Base-by-base conservation (phyloP, 2,329 filamentous ascomycete genomes). In the Pseudopithomyces maydicus region DNA sequence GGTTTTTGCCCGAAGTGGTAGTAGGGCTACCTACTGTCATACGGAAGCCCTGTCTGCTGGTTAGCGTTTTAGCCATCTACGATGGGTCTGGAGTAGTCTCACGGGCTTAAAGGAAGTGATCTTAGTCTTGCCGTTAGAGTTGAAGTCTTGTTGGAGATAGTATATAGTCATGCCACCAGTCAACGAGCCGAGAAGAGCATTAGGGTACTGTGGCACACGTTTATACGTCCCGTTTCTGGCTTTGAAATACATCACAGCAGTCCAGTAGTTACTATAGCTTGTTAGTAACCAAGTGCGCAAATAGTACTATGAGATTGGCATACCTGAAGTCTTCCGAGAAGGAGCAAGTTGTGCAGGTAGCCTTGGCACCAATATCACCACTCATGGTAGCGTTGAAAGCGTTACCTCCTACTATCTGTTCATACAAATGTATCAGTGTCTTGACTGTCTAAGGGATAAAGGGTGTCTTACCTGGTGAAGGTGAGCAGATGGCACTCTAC, bases 121-220 rank as follows among this genome's bases (percentile, higher is more conserved):
- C 47, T 69, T 69, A 17, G 67, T 54, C 41, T 68, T 69, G n/a
- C 67, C 66, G 33, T 72, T 71, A 19, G 71, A 74, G 61, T 69
- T 74, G 64, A 79, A 78, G 51, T 73, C 72, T 44, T 71, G 57
- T 61, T 72, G 68, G 0, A 65, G 70, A 43, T 71, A 70, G 54
- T 72, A 72, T 46, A 72, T 59, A 7, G 69, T 72, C 69, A 71
- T 70, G 11, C 69, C 69, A 41, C 68, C 68, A 41, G 68, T 70
- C 50, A 71, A 69, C 10, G 66, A 63, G 17, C 63, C 64, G 5
- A 65, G 62, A 11, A 65, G 33, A 1, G 65, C 64, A 41, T 49
- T 49, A 44, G 62, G 41, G 55, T 72, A 71, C 48, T 66, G 56
- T 60, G 65, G 67, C 0, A 72, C 68, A 14, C 62, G 60, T 56